A percentile compares a stretch with the other conserved stretches of the same genome.
Evolutionary conservation across 352 stramenopile species (phyloP).

Genomic region (Globisporangium viniferum): DNA sequence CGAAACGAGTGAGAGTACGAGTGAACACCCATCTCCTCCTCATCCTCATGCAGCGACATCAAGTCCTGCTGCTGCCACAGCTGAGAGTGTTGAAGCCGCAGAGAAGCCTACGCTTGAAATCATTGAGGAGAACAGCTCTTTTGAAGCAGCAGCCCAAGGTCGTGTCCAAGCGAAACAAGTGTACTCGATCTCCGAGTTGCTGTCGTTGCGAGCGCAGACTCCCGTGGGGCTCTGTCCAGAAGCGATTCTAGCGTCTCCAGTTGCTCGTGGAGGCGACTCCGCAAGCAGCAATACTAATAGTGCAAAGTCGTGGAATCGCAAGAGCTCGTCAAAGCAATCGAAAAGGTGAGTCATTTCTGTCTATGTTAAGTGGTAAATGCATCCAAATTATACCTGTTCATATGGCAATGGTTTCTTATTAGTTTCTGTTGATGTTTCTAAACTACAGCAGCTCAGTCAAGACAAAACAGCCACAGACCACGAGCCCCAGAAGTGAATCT

Average conservation of each 20-base stretch:
- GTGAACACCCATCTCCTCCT: not conserved
- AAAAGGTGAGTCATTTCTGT: not conserved
- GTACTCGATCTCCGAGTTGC: constrained; percentile 17
- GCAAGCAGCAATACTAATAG: not conserved
- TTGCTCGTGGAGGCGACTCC: not conserved
- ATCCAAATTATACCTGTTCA: not conserved
- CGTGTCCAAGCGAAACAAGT: not conserved
- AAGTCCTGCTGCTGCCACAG: not conserved
- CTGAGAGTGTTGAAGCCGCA: not conserved
- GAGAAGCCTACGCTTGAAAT: not conserved
- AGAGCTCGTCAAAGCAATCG: not conserved
- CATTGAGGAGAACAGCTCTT: not conserved
- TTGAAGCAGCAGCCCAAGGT: not conserved
- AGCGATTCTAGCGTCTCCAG: constrained; percentile 11
- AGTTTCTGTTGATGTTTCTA: not conserved
- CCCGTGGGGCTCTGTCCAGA: not conserved
- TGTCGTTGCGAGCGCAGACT: not conserved
- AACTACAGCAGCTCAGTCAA: not conserved
- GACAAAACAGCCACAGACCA: not conserved
- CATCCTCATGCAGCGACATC: not conserved
- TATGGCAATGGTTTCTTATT: not conserved
- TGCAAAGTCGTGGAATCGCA: not conserved
- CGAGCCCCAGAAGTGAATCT: not conserved
- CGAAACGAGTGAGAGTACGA: not conserved
- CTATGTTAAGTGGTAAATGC: not conserved